Evolutionary conservation across 169 alveolate genomes (phyloP).

Genomic region (Cryptosporidium muris): DNA sequence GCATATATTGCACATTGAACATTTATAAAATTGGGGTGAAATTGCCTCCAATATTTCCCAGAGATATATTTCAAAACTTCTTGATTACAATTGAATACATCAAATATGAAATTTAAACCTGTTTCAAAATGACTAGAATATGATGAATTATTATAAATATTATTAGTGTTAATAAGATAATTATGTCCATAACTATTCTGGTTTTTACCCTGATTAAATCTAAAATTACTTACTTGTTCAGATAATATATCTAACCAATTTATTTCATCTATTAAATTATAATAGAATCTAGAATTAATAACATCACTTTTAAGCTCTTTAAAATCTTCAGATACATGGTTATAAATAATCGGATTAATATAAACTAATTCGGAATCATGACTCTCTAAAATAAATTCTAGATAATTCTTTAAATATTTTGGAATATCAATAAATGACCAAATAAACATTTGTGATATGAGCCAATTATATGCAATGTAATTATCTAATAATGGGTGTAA

Average conservation of each 20-base stretch:
- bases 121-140: not conserved
- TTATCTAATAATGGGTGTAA: constrained; percentile 37
- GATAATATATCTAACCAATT: not conserved
- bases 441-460: constrained; percentile 43
- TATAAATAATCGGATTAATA: constrained; percentile 30
- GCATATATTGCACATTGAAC: constrained; percentile 45
- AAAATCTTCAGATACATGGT: constrained; percentile 20
- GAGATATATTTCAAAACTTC: constrained; percentile 7
- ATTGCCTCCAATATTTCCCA: constrained; percentile 45
- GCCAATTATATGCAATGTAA: constrained; percentile 38
- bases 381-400: constrained; percentile 3
- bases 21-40: constrained; percentile 47
- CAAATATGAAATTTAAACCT: not conserved
- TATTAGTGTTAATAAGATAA: constrained; percentile 5
- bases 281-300: too few species aligned
- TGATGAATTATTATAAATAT: not conserved
- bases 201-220: not conserved
- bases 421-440: constrained; percentile 66
- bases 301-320: not conserved
- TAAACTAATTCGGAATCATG: not conserved
- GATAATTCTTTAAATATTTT: constrained; percentile 2
- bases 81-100: not conserved
- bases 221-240: not conserved
- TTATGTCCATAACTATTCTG: not conserved
- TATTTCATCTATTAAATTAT: too few species aligned